Percentiles rank a stretch among this genome's conserved stretches.
Evolutionary conservation across 2,329 filamentous ascomycete genomes (phyloP).

Genomic region (Coniochaeta ligniaria): DNA sequence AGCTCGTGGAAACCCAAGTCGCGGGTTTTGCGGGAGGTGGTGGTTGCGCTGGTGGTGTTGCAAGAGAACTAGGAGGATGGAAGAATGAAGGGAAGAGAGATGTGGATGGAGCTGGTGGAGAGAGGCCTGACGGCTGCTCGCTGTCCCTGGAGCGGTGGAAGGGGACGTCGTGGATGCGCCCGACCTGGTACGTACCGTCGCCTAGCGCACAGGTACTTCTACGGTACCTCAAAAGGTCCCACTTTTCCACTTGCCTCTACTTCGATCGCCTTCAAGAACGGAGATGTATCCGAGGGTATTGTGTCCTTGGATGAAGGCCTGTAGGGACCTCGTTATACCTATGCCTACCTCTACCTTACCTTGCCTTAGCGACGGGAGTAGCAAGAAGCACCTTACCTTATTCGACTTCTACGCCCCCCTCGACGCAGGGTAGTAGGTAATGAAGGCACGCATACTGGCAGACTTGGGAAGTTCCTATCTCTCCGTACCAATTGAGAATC

Average conservation of each 20-base stretch:
- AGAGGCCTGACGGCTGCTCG: not conserved
- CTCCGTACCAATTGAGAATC: not conserved
- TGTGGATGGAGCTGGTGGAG: not conserved
- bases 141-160: constrained; percentile 1
- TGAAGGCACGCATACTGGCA: too few relatives aligned
- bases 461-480: too few relatives aligned
- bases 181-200: not conserved
- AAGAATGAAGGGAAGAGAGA: not conserved
- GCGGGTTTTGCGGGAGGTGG: not conserved
- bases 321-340: not conserved
- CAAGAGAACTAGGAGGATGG: not conserved
- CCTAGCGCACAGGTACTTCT: not conserved
- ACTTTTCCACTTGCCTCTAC: not conserved
- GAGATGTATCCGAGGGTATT: not conserved
- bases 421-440: too few relatives aligned
- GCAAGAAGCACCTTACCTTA: not conserved
- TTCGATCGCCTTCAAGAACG: not conserved
- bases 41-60: not conserved
- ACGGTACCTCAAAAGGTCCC: not conserved
- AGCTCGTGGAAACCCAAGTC: not conserved
- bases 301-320: not conserved
- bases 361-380: too few relatives aligned
- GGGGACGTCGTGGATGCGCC: not conserved
- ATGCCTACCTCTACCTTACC: not conserved
- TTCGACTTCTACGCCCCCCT: too few relatives aligned